phyloP scores from a whole-genome alignment of 2,329 filamentous ascomycete species.

The Stachybotrys chartarum region DNA sequence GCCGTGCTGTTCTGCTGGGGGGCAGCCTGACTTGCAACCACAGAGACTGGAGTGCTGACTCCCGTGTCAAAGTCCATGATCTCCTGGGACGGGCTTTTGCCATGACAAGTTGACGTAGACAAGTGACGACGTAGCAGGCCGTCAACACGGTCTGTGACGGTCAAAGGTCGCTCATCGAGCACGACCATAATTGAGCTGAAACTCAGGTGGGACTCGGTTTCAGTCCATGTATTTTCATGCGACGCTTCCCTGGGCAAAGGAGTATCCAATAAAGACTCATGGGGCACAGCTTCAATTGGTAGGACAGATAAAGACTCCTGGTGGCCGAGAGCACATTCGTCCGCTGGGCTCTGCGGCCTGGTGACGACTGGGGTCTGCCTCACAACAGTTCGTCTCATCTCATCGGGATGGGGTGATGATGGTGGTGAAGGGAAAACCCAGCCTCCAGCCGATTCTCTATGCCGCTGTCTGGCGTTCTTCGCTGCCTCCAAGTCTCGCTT shows the following conservation, averaged over 20 bases:
- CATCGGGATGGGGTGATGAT: neutral
- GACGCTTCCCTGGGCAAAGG: neutral
- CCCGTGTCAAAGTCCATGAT: neutral
- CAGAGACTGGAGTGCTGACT: neutral
- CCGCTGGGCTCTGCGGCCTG: neutral
- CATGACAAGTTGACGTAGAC: neutral
- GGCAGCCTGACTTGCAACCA: conserved; percentile 8
- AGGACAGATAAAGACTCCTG: no score
- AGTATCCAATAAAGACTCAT: no score
- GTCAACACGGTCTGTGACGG: neutral
- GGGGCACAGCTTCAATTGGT: no score
- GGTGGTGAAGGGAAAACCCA: no score
- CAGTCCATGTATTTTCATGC: conserved; percentile 4
- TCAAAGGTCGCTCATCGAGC: conserved; percentile 1
- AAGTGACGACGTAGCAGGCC: neutral
- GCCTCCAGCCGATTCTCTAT: neutral
- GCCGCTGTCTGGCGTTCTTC: conserved; percentile 10
- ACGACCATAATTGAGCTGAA: conserved; percentile 5
- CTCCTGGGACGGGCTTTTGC: neutral
- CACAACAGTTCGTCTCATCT: neutral
- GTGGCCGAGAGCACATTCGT: neutral
- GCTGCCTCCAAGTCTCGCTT: conserved; percentile 30
- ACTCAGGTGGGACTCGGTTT: neutral
- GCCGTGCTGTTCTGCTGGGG: conserved; percentile 9
- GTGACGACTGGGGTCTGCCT: neutral